Conservation (phyloP, 129 eudicot genomes). For the Escallonia rubra region DNA sequence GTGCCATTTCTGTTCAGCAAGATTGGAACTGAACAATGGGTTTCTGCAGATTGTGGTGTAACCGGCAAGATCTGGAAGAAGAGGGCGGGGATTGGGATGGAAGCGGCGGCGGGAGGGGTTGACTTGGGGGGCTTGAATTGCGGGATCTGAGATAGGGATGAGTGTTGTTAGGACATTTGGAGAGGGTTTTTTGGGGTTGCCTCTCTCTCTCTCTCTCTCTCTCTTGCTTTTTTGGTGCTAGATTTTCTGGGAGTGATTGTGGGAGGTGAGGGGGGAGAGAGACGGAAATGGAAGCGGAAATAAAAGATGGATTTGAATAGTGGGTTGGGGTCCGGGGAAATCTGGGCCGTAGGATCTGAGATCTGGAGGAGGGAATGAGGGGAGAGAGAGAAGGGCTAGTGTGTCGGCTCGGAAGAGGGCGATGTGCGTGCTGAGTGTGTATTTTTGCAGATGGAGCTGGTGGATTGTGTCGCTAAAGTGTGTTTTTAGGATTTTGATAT, state of each 20-base stretch:
- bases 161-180: no score
- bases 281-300: not conserved
- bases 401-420: no score
- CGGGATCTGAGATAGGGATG: conserved; percentile 6
- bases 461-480: no score
- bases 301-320: conserved; percentile 30
- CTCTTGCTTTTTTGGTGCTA: conserved; percentile 9
- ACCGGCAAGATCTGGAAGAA: conserved; percentile 30
- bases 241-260: conserved; percentile 30
- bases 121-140: conserved; percentile 4
- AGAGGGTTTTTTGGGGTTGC: not conserved
- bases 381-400: no score
- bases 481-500: no score
- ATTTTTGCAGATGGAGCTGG: no score
- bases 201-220: not conserved
- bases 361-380: conserved; percentile 13
- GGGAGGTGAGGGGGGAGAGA: not conserved
- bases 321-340: conserved; percentile 22
- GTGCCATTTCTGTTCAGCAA: conserved; percentile 24
- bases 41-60: not conserved
- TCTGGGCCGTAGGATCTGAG: conserved; percentile 28
- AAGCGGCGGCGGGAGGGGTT: conserved; percentile 3
- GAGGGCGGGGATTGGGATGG: not conserved
- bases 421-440: no score
- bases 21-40: not conserved